A percentile compares a stretch with the other conserved stretches of the same genome.
phyloP scores from a whole-genome alignment of 371 early-diverging fungal genomes.

The Syncephalastrum contaminatum region DNA sequence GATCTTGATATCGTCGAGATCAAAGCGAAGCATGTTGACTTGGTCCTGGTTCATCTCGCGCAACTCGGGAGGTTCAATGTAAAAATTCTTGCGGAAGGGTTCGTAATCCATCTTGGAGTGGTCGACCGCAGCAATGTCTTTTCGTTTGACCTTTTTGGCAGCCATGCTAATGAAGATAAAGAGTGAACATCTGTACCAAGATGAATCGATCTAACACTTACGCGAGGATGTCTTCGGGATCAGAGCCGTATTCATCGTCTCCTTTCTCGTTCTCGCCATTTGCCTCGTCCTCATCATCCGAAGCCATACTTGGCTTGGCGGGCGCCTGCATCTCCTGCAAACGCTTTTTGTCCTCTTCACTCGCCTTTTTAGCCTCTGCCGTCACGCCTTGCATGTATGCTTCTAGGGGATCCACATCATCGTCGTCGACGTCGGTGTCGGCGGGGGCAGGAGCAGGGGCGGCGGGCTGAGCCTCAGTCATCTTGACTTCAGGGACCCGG shows the following conservation, averaged over 20 bases:
- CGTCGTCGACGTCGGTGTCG: conserved; percentile 22
- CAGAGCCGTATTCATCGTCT: conserved; percentile 43
- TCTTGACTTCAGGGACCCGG: background rate
- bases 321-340: conserved; percentile 25
- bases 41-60: conserved; percentile 80
- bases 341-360: conserved; percentile 60
- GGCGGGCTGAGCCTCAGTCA: conserved; percentile 3
- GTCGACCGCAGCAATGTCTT: conserved; percentile 90
- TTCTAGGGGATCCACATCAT: conserved; percentile 71
- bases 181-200: conserved; percentile 1
- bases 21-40: conserved; percentile 79
- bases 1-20: conserved; percentile 94
- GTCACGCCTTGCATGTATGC: conserved; percentile 85
- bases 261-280: conserved; percentile 50
- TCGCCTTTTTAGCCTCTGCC: conserved; percentile 69
- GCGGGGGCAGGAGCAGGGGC: background rate
- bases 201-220: conserved; percentile 32
- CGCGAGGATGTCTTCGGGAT: conserved; percentile 79
- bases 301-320: conserved; percentile 39
- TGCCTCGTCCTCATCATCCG: conserved; percentile 37
- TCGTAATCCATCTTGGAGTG: conserved; percentile 87
- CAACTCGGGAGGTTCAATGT: conserved; percentile 93
- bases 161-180: conserved; percentile 53
- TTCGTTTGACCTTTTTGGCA: conserved; percentile 83
- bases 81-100: conserved; percentile 93